Evolutionary conservation across 1,284 basidiomycete genomes (phyloP).

Genomic region (Apiotrichum mycotoxinovorans): DNA sequence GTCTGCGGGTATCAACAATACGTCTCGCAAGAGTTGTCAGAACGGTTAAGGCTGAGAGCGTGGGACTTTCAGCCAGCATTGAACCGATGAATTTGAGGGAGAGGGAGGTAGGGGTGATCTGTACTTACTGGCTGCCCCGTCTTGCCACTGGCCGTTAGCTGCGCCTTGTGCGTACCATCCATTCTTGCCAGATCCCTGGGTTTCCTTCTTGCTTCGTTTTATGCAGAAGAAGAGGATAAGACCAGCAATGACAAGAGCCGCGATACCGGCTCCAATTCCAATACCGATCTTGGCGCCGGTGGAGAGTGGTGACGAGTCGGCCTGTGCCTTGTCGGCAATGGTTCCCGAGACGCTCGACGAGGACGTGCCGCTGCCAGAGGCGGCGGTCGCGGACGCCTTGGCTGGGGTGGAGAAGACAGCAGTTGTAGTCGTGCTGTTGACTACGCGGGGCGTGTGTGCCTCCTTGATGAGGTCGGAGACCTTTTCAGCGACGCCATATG

Average conservation of each 20-base stretch:
- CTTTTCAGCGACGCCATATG: constrained; percentile 68
- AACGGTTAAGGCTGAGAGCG: neutral
- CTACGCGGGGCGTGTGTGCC: neutral
- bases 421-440: neutral
- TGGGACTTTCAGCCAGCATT: no score
- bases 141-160: constrained; percentile 6
- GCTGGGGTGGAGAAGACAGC: neutral
- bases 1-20: neutral
- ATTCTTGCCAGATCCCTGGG: constrained; percentile 3
- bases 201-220: constrained; percentile 13
- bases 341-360: constrained; percentile 9
- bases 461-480: constrained; percentile 60
- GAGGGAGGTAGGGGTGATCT: neutral
- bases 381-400: constrained; percentile 2
- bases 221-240: constrained; percentile 23
- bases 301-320: constrained; percentile 15
- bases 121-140: neutral
- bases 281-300: constrained; percentile 40
- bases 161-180: constrained; percentile 18
- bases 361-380: neutral
- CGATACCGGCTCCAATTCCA: constrained; percentile 38
- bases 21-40: neutral
- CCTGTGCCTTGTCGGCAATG: constrained; percentile 17
- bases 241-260: constrained; percentile 29
- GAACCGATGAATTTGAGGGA: no score